Base-by-base conservation (phyloP, 108 stramenopile genomes). In the Fistulifera pelliculosa region DNA sequence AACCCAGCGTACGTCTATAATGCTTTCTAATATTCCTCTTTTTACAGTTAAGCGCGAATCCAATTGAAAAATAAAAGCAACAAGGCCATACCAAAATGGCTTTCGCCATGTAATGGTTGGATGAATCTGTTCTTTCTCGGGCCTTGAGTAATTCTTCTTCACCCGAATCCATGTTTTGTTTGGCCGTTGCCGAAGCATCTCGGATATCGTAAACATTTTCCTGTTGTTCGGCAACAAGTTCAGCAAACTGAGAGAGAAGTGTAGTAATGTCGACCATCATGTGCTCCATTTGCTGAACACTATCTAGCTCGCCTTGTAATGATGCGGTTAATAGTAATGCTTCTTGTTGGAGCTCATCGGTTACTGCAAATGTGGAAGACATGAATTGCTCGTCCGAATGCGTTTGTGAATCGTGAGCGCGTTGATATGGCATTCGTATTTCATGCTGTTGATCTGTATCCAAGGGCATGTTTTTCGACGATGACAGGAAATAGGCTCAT, bases 241-340 rank as follows among this genome's bases (percentile, higher is more conserved):
- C 77, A 24, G 85, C 77, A 57, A 92, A 92, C 26, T 85, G 82
- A 3, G 77, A 69, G 42, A 92, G 59, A 15, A 92, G 50, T 6
- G 79, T 60, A 1, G 90, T 92, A 41, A 92, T 92, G 70, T 85
- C 80, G 1, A 83, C 66, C 90, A 92, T 92, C 22, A 64, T 60
- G 14, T 66, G 54, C 54, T 92, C 90, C 31, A 87, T 77, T 31
- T 77, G 74, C 59, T 92, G 86, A 10, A 86, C 84, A 47, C 69
- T 74, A 41, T 87, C 90, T 42, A 87, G 60, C 54, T 88, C 82
- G 51, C 72, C 75, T 47, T 83, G 75, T 27, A 78, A 58, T 27
- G 66, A 64, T 19, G 73, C 70, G 8, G 69, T 40, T 38, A 89
- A 64, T 35, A 77, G 52, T 16, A 74, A 70, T 13, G 79, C 67